Evolutionary conservation across 2,329 filamentous ascomycete species (phyloP).

Genomic region (Fusarium penzigii): DNA sequence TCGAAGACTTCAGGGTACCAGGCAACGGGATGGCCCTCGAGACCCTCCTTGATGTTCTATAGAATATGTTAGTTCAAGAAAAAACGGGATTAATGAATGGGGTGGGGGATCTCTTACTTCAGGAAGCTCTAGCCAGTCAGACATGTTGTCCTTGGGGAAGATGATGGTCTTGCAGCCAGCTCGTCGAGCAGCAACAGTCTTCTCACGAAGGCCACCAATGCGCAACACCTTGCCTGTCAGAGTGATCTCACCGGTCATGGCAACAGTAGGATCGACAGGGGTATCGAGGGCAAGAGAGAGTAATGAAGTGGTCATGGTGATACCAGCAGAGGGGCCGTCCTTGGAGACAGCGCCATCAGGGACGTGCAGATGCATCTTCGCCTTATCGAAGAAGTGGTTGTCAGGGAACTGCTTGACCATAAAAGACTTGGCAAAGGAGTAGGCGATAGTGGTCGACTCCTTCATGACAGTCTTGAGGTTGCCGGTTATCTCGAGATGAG

Average conservation of each 20-base stretch:
- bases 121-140: conserved; percentile 95
- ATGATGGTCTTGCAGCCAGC: conserved; percentile 92
- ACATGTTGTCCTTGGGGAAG: conserved; percentile 93
- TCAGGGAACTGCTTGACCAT: conserved; percentile 83
- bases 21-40: conserved; percentile 84
- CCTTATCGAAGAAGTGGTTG: conserved; percentile 96
- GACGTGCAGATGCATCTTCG: conserved; percentile 92
- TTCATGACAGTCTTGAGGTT: conserved; percentile 98
- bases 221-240: conserved; percentile 94
- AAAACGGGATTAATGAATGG: not conserved
- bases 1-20: conserved; percentile 97
- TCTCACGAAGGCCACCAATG: conserved; percentile 92
- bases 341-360: conserved; percentile 96
- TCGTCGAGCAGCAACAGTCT: conserved; percentile 91
- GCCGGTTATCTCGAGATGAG: conserved; percentile 86
- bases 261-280: conserved; percentile 79
- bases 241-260: conserved; percentile 97
- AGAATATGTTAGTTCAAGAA: conserved; percentile 9
- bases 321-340: conserved; percentile 88
- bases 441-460: conserved; percentile 91
- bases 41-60: conserved; percentile 96
- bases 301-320: conserved; percentile 96
- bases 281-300: conserved; percentile 81
- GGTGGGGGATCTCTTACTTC: conserved; percentile 66
- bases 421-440: conserved; percentile 90